phyloP scores from a whole-genome alignment of 2,329 filamentous ascomycete genomes.

The Colletotrichum orbiculare region DNA sequence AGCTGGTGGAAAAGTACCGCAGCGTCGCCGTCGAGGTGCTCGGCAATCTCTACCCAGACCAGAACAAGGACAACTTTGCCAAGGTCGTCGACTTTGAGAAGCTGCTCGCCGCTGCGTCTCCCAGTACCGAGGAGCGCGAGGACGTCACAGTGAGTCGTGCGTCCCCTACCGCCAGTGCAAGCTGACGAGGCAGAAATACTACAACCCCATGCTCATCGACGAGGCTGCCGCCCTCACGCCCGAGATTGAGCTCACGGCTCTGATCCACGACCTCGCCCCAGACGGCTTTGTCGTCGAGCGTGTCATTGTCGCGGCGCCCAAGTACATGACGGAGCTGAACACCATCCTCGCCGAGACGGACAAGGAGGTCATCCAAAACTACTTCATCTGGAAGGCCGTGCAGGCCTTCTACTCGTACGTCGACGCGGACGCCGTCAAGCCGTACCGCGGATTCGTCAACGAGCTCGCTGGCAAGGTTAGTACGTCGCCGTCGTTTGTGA shows the following conservation, averaged over 20 bases:
- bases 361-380: constrained; percentile 68
- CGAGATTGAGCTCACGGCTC: constrained; percentile 62
- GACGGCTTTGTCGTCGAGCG: constrained; percentile 59
- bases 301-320: constrained; percentile 69
- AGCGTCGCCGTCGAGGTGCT: constrained; percentile 40
- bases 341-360: constrained; percentile 64
- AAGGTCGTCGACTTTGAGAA: constrained; percentile 68
- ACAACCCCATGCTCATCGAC: constrained; percentile 70
- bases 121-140: constrained; percentile 66
- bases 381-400: constrained; percentile 73
- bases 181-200: constrained; percentile 61
- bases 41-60: constrained; percentile 46
- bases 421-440: constrained; percentile 68
- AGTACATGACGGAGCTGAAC: constrained; percentile 69
- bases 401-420: constrained; percentile 63
- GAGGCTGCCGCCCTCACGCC: constrained; percentile 67
- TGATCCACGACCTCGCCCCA: constrained; percentile 65
- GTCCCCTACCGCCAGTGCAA: background rate
- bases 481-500: background rate
- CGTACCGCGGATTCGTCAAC: constrained; percentile 70
- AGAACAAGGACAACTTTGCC: constrained; percentile 52
- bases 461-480: constrained; percentile 65
- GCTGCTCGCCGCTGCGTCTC: constrained; percentile 68
- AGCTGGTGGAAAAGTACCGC: constrained; percentile 63
- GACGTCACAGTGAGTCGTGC: constrained; percentile 63